Evolutionary conservation across 805 yeast genomes (phyloP).

Genomic region (Brettanomyces sp.): DNA sequence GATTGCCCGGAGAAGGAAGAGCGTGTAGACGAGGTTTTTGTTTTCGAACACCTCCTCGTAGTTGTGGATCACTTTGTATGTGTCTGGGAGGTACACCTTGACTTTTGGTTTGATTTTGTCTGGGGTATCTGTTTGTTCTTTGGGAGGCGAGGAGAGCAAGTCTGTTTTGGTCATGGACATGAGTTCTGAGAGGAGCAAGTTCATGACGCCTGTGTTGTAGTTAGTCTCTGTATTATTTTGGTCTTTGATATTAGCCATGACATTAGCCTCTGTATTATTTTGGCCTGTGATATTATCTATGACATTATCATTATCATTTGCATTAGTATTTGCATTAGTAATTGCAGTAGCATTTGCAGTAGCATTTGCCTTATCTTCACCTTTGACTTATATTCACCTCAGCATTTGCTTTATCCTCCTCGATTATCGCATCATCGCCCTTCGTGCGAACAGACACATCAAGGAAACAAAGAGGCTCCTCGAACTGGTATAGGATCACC

Average conservation of each 20-base stretch:
- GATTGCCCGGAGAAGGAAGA: conserved; percentile 58
- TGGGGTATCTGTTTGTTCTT: conserved; percentile 9
- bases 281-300: too few species aligned
- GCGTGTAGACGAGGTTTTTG: conserved; percentile 51
- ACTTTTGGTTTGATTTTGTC: conserved; percentile 16
- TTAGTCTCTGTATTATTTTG: too few species aligned
- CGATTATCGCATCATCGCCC: background rate
- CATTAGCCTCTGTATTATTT: conserved; percentile 4
- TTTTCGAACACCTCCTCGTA: conserved; percentile 33
- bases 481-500: conserved; percentile 9
- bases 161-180: conserved; percentile 32
- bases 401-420: background rate
- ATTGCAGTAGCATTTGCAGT: too few species aligned
- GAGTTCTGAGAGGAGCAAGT: conserved; percentile 53
- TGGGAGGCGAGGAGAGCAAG: conserved; percentile 14
- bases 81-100: conserved; percentile 7
- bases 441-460: too few species aligned
- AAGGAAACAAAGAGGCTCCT: too few species aligned
- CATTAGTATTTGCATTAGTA: too few species aligned
- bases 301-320: too few species aligned
- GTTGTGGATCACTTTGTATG: conserved; percentile 8
- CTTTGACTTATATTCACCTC: too few species aligned
- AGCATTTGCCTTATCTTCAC: too few species aligned
- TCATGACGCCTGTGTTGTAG: conserved; percentile 47
- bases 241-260: conserved; percentile 17